Evolutionary conservation across 352 stramenopile species (phyloP).

Genomic region (Phytophthora hybrid): DNA sequence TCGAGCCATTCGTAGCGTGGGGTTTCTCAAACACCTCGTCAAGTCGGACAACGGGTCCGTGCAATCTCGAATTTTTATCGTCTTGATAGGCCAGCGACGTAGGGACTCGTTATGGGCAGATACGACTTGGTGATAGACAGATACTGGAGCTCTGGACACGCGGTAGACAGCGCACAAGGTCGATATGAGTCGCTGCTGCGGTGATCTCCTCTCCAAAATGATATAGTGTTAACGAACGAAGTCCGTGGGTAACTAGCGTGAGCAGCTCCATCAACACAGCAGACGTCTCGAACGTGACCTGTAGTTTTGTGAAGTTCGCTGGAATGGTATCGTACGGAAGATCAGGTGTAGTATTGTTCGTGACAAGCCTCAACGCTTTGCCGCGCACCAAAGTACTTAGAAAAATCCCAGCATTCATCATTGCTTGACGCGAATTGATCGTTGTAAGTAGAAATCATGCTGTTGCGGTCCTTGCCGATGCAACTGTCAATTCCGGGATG

Average conservation of each 20-base stretch:
- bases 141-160: neutral
- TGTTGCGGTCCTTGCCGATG: too few species aligned
- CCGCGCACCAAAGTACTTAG: too few species aligned
- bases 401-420: too few species aligned
- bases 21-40: conserved; percentile 11
- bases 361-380: too few species aligned
- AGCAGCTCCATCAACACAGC: neutral
- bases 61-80: neutral
- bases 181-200: neutral
- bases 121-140: neutral
- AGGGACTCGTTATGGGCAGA: neutral
- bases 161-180: neutral
- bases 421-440: too few species aligned
- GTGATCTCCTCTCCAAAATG: too few species aligned
- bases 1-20: neutral
- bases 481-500: too few species aligned
- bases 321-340: too few species aligned
- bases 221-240: neutral
- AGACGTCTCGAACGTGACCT: neutral
- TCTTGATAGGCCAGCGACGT: neutral
- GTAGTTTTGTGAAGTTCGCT: too few species aligned
- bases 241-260: neutral
- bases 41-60: neutral
- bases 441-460: too few species aligned
- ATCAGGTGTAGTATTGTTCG: too few species aligned